These are phyloP conservation scores for Coemansia sp. DNA, from an alignment of 192 early-diverging fungal genomes.

Conservation along the genomic window DNA sequence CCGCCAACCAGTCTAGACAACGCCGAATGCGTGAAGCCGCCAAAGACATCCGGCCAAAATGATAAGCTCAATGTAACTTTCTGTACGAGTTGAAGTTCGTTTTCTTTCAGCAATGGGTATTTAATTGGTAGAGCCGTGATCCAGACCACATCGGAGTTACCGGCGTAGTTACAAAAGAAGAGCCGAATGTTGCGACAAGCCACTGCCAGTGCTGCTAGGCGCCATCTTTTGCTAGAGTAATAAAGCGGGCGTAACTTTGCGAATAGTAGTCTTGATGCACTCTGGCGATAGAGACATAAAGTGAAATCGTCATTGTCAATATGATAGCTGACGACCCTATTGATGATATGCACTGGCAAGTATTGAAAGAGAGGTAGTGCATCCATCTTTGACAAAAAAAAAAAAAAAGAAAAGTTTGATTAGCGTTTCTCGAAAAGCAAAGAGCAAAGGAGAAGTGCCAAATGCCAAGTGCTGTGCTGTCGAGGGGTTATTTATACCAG, in stretches of 20 bases:
- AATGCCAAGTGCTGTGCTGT: neutral
- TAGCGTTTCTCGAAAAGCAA: too few relatives aligned
- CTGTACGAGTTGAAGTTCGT: neutral
- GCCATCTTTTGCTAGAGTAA: neutral
- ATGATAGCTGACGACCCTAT: neutral
- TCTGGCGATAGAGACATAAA: neutral
- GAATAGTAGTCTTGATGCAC: neutral
- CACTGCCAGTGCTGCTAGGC: neutral
- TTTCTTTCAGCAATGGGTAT: neutral
- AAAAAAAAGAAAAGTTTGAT: too few relatives aligned
- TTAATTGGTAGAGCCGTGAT: neutral
- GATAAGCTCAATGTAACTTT: neutral
- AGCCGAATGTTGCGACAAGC: neutral
- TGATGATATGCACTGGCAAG: neutral
- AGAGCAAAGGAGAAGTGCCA: too few relatives aligned
- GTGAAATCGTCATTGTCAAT: neutral
- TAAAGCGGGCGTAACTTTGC: neutral
- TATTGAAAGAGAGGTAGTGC: neutral
- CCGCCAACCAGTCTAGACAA: neutral
- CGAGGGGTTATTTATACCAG: neutral
- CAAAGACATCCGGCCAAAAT: neutral
- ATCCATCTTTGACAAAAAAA: neutral
- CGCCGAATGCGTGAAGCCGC: neutral
- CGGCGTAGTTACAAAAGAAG: neutral
- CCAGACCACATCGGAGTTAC: neutral